Percentiles rank a stretch among this genome's conserved stretches.
Evolutionary conservation across 2,329 filamentous ascomycete species (phyloP).

Genomic region (Ophiostoma piceae): DNA sequence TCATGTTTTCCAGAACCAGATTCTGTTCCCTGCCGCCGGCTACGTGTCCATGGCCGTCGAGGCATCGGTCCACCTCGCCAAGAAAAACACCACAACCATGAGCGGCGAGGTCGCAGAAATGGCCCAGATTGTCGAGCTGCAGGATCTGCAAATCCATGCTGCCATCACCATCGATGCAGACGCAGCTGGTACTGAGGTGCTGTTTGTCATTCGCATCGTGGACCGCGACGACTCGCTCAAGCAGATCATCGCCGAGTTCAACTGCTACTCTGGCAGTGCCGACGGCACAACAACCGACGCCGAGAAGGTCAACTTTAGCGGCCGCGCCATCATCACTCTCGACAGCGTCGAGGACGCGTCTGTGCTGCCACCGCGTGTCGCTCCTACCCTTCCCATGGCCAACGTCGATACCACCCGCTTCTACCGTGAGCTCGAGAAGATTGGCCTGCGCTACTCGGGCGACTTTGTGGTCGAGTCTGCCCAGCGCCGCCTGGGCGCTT

Average conservation of each 20-base stretch:
- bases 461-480: slow-evolving; percentile 23
- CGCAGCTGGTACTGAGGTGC: slow-evolving; percentile 23
- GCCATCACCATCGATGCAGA: slow-evolving; percentile 25
- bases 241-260: slow-evolving; percentile 18
- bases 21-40: slow-evolving; percentile 43
- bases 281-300: slow-evolving; percentile 21
- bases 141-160: slow-evolving; percentile 22
- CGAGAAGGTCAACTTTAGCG: slow-evolving; percentile 23
- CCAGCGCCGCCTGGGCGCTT: slow-evolving; percentile 18
- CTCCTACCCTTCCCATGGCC: slow-evolving; percentile 20
- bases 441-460: slow-evolving; percentile 23
- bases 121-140: slow-evolving; percentile 23
- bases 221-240: neutral
- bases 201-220: slow-evolving; percentile 21
- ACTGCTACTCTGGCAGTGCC: slow-evolving; percentile 24
- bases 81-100: slow-evolving; percentile 9
- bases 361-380: slow-evolving; percentile 19
- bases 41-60: slow-evolving; percentile 40
- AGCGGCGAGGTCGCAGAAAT: neutral
- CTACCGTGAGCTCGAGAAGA: slow-evolving; percentile 23
- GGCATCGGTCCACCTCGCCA: slow-evolving; percentile 31
- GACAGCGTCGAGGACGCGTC: slow-evolving; percentile 1
- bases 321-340: slow-evolving; percentile 20
- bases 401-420: slow-evolving; percentile 23
- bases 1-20: slow-evolving; percentile 44